phyloP scores from a whole-genome alignment of 2,329 filamentous ascomycete species.

The Bimuria novae-zelandiae region DNA sequence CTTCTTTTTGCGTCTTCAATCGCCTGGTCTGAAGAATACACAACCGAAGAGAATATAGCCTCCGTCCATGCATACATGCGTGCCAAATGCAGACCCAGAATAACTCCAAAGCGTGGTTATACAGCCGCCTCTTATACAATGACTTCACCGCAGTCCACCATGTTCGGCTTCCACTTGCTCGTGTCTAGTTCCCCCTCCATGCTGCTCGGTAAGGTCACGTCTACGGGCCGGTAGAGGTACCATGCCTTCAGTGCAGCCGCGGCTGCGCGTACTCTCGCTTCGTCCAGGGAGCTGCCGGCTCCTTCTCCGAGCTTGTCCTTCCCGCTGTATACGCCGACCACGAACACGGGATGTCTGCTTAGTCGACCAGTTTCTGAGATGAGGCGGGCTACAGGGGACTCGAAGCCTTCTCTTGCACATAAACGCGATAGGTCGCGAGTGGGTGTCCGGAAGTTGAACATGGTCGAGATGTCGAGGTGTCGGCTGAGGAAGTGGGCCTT shows the following conservation, averaged over 20 bases:
- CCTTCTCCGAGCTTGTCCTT: slow-evolving; percentile 90
- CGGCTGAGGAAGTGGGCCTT: slow-evolving; percentile 81
- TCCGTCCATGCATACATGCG: slow-evolving; percentile 9
- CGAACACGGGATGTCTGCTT: slow-evolving; percentile 85
- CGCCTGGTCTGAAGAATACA: slow-evolving; percentile 17
- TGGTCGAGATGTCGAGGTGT: slow-evolving; percentile 71
- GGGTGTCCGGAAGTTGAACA: slow-evolving; percentile 86
- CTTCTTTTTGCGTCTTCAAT: slow-evolving; percentile 9
- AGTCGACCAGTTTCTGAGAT: slow-evolving; percentile 87
- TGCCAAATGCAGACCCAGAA: slow-evolving; percentile 11
- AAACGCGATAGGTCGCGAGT: slow-evolving; percentile 81
- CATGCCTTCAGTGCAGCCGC: slow-evolving; percentile 88
- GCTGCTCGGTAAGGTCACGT: slow-evolving; percentile 58
- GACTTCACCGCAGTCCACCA: slow-evolving; percentile 63
- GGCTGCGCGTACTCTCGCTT: slow-evolving; percentile 77
- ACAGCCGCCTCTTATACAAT: slow-evolving; percentile 44
- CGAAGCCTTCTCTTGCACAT: slow-evolving; percentile 88
- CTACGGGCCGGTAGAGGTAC: slow-evolving; percentile 88
- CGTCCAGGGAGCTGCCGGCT: slow-evolving; percentile 75
- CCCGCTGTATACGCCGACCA: slow-evolving; percentile 93
- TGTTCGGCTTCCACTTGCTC: slow-evolving; percentile 57
- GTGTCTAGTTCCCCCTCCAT: slow-evolving; percentile 43
- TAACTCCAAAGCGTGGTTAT: slow-evolving; percentile 26
- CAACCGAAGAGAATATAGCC: slow-evolving; percentile 21
- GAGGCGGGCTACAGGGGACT: slow-evolving; percentile 81